These are phyloP conservation scores for Alternaria panax DNA, from an alignment of 2,329 filamentous ascomycete genomes.

Conservation along the genomic window DNA sequence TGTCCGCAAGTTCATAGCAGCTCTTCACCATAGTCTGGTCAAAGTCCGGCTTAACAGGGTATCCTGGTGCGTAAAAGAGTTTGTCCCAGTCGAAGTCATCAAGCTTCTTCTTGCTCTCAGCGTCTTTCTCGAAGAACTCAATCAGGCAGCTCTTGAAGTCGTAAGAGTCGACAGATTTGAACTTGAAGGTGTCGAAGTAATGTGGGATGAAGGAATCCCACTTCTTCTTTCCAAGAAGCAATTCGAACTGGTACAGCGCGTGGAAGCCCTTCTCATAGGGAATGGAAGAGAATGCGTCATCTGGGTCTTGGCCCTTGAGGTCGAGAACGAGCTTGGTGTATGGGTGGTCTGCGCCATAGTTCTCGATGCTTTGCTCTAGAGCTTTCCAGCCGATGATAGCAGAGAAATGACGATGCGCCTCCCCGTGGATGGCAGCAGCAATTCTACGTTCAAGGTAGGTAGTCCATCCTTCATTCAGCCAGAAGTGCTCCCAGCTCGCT, in stretches of 20 bases:
- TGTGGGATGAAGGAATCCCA: constrained; percentile 96
- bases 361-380: constrained; percentile 78
- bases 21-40: constrained; percentile 86
- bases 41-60: constrained; percentile 89
- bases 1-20: constrained; percentile 81
- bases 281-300: constrained; percentile 91
- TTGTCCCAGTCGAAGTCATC: constrained; percentile 84
- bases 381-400: constrained; percentile 96
- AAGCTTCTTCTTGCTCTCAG: constrained; percentile 68
- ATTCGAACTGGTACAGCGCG: constrained; percentile 90
- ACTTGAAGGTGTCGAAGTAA: constrained; percentile 86
- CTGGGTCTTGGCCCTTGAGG: constrained; percentile 89
- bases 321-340: constrained; percentile 91
- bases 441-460: constrained; percentile 92
- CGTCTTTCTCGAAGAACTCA: constrained; percentile 79
- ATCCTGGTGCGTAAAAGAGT: constrained; percentile 86
- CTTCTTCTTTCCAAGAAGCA: constrained; percentile 80
- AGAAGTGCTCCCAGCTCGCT: constrained; percentile 82
- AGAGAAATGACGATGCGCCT: constrained; percentile 88
- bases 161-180: constrained; percentile 88
- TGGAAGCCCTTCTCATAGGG: constrained; percentile 98
- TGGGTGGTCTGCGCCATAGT: constrained; percentile 83
- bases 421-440: constrained; percentile 77
- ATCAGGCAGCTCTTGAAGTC: constrained; percentile 91
- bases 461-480: constrained; percentile 84